Evolutionary conservation across 257 asterid species (phyloP).

Genomic region (Echites panduratus): DNA sequence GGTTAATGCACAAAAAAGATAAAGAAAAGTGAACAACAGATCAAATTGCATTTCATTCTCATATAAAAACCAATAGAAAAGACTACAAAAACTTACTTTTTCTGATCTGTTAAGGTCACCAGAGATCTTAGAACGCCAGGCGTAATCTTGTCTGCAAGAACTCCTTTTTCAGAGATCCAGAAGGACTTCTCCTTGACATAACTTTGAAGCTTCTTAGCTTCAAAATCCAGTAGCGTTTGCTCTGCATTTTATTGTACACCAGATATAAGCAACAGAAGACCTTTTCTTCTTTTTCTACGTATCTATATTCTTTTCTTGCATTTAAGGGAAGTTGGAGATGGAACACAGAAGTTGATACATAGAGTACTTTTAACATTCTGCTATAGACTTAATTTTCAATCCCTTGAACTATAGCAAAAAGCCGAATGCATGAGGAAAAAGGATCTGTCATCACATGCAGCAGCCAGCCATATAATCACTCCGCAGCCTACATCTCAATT

Average conservation of each 20-base stretch:
- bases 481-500: neutral
- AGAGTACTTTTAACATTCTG: neutral
- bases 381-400: neutral
- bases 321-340: neutral
- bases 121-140: conserved; percentile 81
- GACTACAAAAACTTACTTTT: conserved; percentile 35
- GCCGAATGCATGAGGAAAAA: neutral
- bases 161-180: conserved; percentile 62
- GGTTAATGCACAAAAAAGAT: neutral
- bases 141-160: conserved; percentile 68
- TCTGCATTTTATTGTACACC: conserved; percentile 38
- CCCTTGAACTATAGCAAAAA: neutral
- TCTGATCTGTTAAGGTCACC: conserved; percentile 66
- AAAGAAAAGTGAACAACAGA: neutral
- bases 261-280: conserved; percentile 17
- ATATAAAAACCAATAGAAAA: conserved; percentile 2
- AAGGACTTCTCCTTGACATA: conserved; percentile 74
- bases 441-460: neutral
- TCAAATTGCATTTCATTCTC: neutral
- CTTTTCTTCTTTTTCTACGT: neutral
- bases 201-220: conserved; percentile 85
- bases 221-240: conserved; percentile 66
- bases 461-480: neutral
- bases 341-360: neutral
- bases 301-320: neutral